Conservation (phyloP, 768 basidiomycete species). For the Pulveroboletus sp. region DNA sequence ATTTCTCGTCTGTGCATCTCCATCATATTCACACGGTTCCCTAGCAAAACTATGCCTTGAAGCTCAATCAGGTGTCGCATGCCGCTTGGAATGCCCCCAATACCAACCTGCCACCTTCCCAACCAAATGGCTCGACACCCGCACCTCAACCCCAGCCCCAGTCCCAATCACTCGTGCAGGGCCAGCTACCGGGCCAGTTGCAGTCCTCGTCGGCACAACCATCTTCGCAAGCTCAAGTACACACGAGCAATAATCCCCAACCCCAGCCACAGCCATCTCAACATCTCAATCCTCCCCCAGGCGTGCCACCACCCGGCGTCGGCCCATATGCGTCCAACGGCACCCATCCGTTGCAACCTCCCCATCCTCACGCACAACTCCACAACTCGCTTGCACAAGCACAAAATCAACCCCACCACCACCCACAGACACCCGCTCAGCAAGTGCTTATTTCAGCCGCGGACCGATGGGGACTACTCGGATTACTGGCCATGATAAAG, state of each 20-base stretch:
- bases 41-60: conserved; percentile 59
- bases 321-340: conserved; percentile 34
- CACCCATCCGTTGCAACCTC: conserved; percentile 32
- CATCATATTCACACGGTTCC: conserved; percentile 7
- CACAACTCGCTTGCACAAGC: conserved; percentile 28
- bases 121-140: conserved; percentile 27
- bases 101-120: conserved; percentile 39
- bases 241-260: conserved; percentile 32
- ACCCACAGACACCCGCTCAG: conserved; percentile 87
- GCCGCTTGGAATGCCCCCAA: conserved; percentile 66
- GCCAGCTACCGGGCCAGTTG: conserved; percentile 20
- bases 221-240: conserved; percentile 28
- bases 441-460: conserved; percentile 91
- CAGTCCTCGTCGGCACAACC: conserved; percentile 22
- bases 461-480: conserved; percentile 91
- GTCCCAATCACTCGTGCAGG: conserved; percentile 22
- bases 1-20: conserved; percentile 1
- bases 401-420: conserved; percentile 39
- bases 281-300: conserved; percentile 55
- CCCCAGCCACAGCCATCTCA: conserved; percentile 34
- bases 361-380: conserved; percentile 36
- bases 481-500: conserved; percentile 84
- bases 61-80: conserved; percentile 60
- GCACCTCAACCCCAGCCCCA: conserved; percentile 21
- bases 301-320: conserved; percentile 41